Evolutionary conservation across 2,329 filamentous ascomycete genomes (phyloP), one percentile per base, ranked within the genome.

Genomic region (Epichloe sibirici): DNA sequence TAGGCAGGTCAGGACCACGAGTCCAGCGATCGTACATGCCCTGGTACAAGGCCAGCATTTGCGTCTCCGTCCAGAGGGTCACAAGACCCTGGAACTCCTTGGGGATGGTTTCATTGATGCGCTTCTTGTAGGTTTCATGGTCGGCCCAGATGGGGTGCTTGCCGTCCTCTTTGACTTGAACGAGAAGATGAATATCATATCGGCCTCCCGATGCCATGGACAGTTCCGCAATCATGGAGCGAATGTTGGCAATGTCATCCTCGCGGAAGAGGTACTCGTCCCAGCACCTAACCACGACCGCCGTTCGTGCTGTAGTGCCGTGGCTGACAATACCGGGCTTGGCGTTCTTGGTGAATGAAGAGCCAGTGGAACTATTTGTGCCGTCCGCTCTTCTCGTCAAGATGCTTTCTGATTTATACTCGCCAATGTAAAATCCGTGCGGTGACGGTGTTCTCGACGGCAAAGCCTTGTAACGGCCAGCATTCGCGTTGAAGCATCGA

Each of bases 41-140:
- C 50, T 93, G 86, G 68, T 97, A 98, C 60, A 95, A 78, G 53
- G 90, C 80, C 51, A 85, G 76, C 90, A 97, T 96, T 68, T 96
- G 90, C 25, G 86, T 85, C 67, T 95, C 90, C 0, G 88, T 93
- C 93, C 93, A 98, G 6, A 97, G 76, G 0, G 88, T 95, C 21
- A 87, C 87, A 64, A 98, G 83, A 46, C 88, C 88, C 58, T 80
- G 85, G 70, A 98, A 96, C 63, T 98, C 93, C 57, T 82, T 76
- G 0, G 93, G 87, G 12, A 91, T 78, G 28, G 79, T 78, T 48
- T 85, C 80, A 50, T 79, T 73, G 64, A 86, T 85, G 53, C 76
- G 85, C 63, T 75, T 76, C 64, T 77, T 74, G 71, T 84, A 96
- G 48, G 75, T 75, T 46, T 81, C 79, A 50, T 82, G 74, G 58